Evolutionary conservation across 129 eudicot species (phyloP), one percentile per base, ranked within the genome.

Genomic region (Artemisia tridentata): DNA sequence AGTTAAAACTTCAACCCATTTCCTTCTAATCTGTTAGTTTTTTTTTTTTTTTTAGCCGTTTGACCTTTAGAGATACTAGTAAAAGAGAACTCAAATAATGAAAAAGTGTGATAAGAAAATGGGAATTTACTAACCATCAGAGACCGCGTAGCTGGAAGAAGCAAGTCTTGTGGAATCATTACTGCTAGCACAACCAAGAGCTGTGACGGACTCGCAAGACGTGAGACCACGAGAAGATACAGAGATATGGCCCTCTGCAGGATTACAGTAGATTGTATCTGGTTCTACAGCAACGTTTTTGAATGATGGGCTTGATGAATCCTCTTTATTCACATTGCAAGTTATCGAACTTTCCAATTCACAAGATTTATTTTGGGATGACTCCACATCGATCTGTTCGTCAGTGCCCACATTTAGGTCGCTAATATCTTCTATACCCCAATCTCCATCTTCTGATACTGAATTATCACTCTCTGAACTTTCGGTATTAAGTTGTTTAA

Each of bases 321-420:
- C 77, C 73, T 65, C 64, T 59, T 73, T 55, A 74, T 61, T 67
- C 43, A 65, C 82, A 67, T 29, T 43, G 27, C 71, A 82, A 72
- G 60, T 18, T 65, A 53, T 3, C 51, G 79, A 65, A 54, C 55
- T 59, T 48, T 61, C 65, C 71, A 31, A 2, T 59, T 74, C 73
- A 71, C 76, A 65, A 64, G 84, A 53, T 52, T 50, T 67, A 47
- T 77, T 56, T 20, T 14, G 19, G 49, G 57, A 71, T 3, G 16
- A 11, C 20, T 75, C 84, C 72, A 55, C 80, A 50, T 49, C 63
- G 49, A 29, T 27, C 60, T 41, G 65, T 72, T 71, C 70, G 47
- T 72, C 79, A 60, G 48, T 59, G 63, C 18, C 69, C 59, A 55
- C 50, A 55, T 78, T 45, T 60, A 63, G 19, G 58, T 72, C 52